These are phyloP conservation scores for Fusarium veterinarium DNA, from an alignment of 2,329 filamentous ascomycete genomes.

Conservation along the genomic window DNA sequence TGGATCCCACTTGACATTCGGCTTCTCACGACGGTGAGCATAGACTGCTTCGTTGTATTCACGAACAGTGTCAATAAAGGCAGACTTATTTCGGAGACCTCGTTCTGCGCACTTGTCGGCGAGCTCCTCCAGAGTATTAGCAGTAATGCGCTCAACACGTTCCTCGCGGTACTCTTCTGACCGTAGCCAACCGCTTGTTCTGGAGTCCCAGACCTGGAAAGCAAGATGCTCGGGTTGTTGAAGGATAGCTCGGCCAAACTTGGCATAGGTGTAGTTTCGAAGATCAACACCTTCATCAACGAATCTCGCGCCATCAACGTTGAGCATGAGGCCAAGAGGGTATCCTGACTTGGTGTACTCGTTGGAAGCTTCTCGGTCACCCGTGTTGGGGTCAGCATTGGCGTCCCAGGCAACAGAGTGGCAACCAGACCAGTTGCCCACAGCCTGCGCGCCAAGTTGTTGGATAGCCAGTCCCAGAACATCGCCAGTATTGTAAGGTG, in stretches of 20 bases:
- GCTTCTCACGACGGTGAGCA: neutral
- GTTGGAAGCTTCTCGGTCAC: slow-evolving; percentile 13
- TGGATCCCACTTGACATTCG: slow-evolving; percentile 4
- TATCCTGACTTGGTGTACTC: slow-evolving; percentile 24
- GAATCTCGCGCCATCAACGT: slow-evolving; percentile 2
- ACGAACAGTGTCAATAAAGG: neutral
- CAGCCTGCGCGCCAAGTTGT: neutral
- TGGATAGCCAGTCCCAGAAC: neutral
- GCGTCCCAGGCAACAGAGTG: slow-evolving; percentile 21
- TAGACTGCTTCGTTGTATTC: slow-evolving; percentile 19
- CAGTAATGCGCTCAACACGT: slow-evolving; percentile 10
- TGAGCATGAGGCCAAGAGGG: slow-evolving; percentile 16
- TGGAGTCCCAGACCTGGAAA: slow-evolving; percentile 14
- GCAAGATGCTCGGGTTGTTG: slow-evolving; percentile 21
- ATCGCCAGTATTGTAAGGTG: slow-evolving; percentile 26
- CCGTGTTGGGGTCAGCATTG: slow-evolving; percentile 12
- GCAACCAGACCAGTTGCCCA: slow-evolving; percentile 9
- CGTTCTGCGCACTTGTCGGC: neutral
- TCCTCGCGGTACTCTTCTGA: slow-evolving; percentile 17
- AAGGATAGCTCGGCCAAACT: slow-evolving; percentile 14
- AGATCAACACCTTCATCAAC: slow-evolving; percentile 16
- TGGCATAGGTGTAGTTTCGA: slow-evolving; percentile 22
- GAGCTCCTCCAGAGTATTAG: neutral
- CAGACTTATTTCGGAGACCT: neutral
- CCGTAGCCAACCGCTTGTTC: slow-evolving; percentile 6